A percentile compares a stretch with the other conserved stretches of the same genome.
Conservation (phyloP, 2,329 filamentous ascomycete genomes). For the Ophiostoma montium region DNA sequence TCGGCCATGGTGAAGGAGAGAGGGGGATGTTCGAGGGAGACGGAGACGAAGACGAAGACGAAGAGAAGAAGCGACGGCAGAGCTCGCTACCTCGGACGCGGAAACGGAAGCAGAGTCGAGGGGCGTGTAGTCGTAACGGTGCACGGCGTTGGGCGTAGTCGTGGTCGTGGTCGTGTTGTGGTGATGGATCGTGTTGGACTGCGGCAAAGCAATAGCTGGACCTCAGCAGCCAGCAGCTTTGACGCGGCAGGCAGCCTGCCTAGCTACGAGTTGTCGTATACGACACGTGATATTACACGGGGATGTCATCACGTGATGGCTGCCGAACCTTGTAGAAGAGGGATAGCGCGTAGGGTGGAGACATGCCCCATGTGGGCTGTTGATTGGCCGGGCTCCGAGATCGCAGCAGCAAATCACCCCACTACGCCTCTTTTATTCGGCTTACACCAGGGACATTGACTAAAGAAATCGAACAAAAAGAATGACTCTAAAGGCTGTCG, state of each 20-base stretch:
- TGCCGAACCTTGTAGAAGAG: not conserved
- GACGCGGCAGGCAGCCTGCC: constrained; percentile 10
- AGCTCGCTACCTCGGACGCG: not conserved
- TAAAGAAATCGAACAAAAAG: not conserved
- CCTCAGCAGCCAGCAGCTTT: constrained; percentile 2
- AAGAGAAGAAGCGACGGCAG: not conserved
- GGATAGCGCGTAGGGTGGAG: not conserved
- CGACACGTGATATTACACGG: not conserved
- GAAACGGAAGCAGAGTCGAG: no score
- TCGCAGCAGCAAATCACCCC: constrained; percentile 4
- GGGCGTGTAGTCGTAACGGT: not conserved
- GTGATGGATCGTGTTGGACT: constrained; percentile 1
- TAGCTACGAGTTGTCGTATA: not conserved
- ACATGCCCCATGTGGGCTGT: not conserved
- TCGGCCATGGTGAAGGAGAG: constrained; percentile 53
- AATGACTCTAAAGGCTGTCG: not conserved
- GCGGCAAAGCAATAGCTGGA: constrained; percentile 3
- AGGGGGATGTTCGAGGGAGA: not conserved
- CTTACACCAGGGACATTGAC: no score
- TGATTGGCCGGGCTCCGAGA: constrained; percentile 7
- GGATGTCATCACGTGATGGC: not conserved
- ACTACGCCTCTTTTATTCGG: constrained; percentile 1
- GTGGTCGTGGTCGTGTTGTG: not conserved
- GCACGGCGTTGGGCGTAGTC: not conserved
- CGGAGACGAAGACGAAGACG: not conserved